Evolutionary conservation across 192 early-diverging fungal genomes (phyloP).

Genomic region (Backusella sp.): DNA sequence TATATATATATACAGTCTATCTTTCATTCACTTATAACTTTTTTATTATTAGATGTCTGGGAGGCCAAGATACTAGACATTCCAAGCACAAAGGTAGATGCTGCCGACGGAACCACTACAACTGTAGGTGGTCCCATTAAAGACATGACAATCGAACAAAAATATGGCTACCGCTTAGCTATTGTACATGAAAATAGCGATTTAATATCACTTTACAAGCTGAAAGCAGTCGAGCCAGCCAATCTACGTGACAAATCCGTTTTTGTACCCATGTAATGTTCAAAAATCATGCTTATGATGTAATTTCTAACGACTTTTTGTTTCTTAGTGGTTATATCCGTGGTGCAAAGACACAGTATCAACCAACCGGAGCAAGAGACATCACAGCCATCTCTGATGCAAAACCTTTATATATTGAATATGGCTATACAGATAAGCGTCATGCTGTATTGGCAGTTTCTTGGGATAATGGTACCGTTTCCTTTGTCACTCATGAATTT

Average conservation of each 20-base stretch:
- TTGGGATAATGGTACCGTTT: conserved; percentile 24
- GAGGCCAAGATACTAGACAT: conserved; percentile 9
- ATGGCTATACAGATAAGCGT: conserved; percentile 14
- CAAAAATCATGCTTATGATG: neutral
- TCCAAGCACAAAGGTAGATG: neutral
- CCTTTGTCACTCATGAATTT: conserved; percentile 26
- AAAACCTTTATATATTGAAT: conserved; percentile 8
- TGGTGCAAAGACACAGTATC: conserved; percentile 15
- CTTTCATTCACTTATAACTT: neutral
- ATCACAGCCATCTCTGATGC: neutral
- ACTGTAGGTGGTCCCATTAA: conserved; percentile 48
- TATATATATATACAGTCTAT: neutral
- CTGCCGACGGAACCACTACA: neutral
- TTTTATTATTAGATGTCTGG: neutral
- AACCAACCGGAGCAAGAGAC: conserved; percentile 4
- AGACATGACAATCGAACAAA: conserved; percentile 47
- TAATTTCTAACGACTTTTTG: neutral
- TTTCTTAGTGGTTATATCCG: conserved; percentile 44
- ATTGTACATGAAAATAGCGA: conserved; percentile 50
- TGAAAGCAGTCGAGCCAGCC: conserved; percentile 30
- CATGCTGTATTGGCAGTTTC: conserved; percentile 30
- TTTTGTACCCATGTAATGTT: conserved; percentile 36
- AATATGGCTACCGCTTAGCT: conserved; percentile 49
- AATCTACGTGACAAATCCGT: conserved; percentile 32
- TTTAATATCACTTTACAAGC: conserved; percentile 42